These are phyloP conservation scores for Hygrophorus russula DNA, from an alignment of 768 basidiomycete genomes.

Conservation along the genomic window DNA sequence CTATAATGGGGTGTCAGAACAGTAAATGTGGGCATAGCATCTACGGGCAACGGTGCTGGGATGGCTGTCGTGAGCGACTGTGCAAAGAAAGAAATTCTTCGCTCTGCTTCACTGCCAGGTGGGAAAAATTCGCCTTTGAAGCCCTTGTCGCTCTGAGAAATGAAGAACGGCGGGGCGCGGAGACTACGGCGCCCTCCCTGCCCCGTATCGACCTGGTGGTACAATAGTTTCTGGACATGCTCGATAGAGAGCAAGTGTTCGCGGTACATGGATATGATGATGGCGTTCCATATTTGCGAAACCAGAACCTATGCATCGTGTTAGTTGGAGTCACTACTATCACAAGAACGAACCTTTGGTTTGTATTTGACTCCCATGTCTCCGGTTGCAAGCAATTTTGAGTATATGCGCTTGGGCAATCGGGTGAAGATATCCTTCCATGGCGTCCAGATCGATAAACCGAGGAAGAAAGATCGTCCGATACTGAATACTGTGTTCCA, in stretches of 20 bases:
- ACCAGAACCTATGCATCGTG: conserved; percentile 64
- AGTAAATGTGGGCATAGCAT: conserved; percentile 99
- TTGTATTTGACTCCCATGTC: conserved; percentile 99
- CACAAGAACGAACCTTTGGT: conserved; percentile 65
- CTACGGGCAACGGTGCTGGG: conserved; percentile 88
- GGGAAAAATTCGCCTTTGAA: conserved; percentile 87
- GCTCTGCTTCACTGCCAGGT: conserved; percentile 86
- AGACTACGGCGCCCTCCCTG: conserved; percentile 81
- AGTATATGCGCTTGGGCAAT: conserved; percentile 92
- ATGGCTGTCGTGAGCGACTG: conserved; percentile 94
- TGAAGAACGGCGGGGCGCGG: conserved; percentile 96
- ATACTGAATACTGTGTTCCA: conserved; percentile 97
- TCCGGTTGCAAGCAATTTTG: conserved; percentile 84
- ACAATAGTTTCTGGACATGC: conserved; percentile 95
- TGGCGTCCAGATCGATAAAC: conserved; percentile 97
- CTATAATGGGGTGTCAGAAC: conserved; percentile 97
- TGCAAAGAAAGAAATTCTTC: conserved; percentile 97
- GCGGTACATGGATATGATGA: conserved; percentile 99
- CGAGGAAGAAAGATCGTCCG: conserved; percentile 77
- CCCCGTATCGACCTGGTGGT: conserved; percentile 85
- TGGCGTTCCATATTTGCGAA: conserved; percentile 98
- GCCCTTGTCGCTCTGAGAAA: conserved; percentile 84
- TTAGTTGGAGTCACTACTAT: conserved; percentile 2
- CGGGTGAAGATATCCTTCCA: conserved; percentile 97
- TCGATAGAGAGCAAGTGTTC: conserved; percentile 98